Base-by-base conservation (phyloP, 2,329 filamentous ascomycete species). In the Pseudogymnoascus sp. region DNA sequence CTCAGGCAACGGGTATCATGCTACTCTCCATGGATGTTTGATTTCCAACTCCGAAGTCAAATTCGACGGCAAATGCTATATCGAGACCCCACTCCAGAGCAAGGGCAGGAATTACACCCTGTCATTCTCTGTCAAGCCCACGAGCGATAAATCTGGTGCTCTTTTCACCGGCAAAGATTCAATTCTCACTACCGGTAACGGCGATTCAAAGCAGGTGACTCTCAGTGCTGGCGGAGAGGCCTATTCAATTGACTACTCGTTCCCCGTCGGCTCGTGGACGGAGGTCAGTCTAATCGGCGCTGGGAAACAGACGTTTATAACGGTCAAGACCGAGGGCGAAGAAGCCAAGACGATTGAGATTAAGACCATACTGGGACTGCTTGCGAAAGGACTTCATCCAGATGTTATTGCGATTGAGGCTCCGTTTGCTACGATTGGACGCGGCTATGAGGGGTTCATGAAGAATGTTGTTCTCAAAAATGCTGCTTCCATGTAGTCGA, bases 51-150 rank as follows among this genome's bases (percentile, higher is more conserved):
- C 66, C 0, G 69, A 71, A 4, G 61, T 78, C 3, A 39, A 64
- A 1, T 64, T 80, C 18, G 66, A 68, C 3, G 62, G 70, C 0
- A 63, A 69, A 0, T 83, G 81, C 65, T 69, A 70, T 2, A 61
- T 82, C 1, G 69, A 62, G 1, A 82, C 80, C 0, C 79, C 79
- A 0, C 67, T 81, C 7, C 69, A 70, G 0, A 80, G 78, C 34
- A 85, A 85, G 67, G 82, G 82, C 2, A 74, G 80, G 62, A 74
- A 83, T 66, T 85, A 85, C 68, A 82, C 78, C 0, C 74, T 85
- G 1, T 74, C 76, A 0, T 73, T 84, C 12, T 70, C 73, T 0
- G 65, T 80, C n/a, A 67, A 71, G 1, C 70, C 75, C 0, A 65
- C 65, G 0, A 68, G 70, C 11, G 61, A 65, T 2, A 70, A 67